Base-by-base conservation (phyloP, 2,329 filamentous ascomycete genomes). In the Sclerotinia glacialis region DNA sequence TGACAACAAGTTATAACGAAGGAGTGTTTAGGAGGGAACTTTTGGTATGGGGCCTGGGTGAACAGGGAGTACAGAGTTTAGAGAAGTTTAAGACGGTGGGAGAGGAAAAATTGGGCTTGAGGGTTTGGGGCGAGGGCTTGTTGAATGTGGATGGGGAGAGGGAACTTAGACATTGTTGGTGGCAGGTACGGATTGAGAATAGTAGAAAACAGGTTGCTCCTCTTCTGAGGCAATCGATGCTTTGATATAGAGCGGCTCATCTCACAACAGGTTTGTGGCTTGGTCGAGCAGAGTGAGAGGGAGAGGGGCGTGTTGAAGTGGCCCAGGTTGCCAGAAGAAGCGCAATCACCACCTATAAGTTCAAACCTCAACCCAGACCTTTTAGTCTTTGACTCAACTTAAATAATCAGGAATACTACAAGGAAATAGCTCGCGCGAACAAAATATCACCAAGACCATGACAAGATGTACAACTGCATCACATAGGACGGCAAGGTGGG, bases 151-250 rank as follows among this genome's bases (percentile, higher is more conserved):
- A 60, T 7, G 53, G 21, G 0, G 73, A 77, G 6, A 76, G 73
- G 2, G 75, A 80, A 61, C 85, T 82, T 80, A 82, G 86, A 72
- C 81, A 80, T 68, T 85, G 86, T 31, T 94, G 91, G 91, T 80
- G 78, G 71, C 91, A 94, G 78, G 80, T 82, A 26, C 83, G 84
- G 68, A 72, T 89, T 52, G 83, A 83, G 54, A 79, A 85, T 67
- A 89, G 86, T 72, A 80, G 88, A 70, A 90, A 90, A 77, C 87
- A 92, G 76, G 83, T 94, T 34, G 88, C 86, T 42, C 85, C 89
- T 16, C 80, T 90, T 71, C 73, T 90, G 74, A 83, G 87, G 67
- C 83, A 89, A 70, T 82, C 81, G 44, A 68, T 67, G 26, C 58
- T 60, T 37, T 60, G 28, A 60, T 26, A 18, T 37, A 0, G 14